phyloP scores from a whole-genome alignment of 2,329 filamentous ascomycete genomes.

The Fusarium illudens region DNA sequence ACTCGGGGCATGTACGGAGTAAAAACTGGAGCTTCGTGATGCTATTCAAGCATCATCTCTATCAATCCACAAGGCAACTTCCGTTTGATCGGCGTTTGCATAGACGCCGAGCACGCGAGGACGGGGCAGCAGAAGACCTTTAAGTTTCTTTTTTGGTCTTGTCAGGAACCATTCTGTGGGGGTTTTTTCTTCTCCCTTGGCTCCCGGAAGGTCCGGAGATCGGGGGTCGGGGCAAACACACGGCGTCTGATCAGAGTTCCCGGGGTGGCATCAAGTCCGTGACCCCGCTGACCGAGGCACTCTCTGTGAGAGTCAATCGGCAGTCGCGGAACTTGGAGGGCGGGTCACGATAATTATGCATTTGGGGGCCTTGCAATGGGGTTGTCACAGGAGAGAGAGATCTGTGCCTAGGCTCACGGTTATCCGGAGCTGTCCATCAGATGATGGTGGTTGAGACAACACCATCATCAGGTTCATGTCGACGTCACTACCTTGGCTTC shows the following conservation, averaged over 20 bases:
- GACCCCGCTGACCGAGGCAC: not conserved
- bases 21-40: not conserved
- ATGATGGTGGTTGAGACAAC: conserved; percentile 34
- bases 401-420: not conserved
- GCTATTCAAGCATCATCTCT: not conserved
- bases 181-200: not conserved
- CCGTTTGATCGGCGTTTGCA: not conserved
- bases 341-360: not conserved
- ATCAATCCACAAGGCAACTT: not conserved
- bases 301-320: not conserved
- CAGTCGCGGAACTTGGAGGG: not conserved
- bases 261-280: conserved; percentile 14
- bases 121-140: not conserved
- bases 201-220: conserved; percentile 14
- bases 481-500: not conserved
- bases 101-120: not conserved
- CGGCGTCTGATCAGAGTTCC: not conserved
- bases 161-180: not conserved
- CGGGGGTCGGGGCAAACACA: conserved; percentile 8
- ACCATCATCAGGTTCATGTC: conserved; percentile 30
- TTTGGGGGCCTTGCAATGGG: not conserved
- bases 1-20: not conserved
- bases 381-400: not conserved
- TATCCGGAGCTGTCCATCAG: conserved; percentile 1
- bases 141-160: not conserved